Evolutionary conservation across 2,329 filamentous ascomycete species (phyloP).

Genomic region (Rhytidhysteron rufulum): DNA sequence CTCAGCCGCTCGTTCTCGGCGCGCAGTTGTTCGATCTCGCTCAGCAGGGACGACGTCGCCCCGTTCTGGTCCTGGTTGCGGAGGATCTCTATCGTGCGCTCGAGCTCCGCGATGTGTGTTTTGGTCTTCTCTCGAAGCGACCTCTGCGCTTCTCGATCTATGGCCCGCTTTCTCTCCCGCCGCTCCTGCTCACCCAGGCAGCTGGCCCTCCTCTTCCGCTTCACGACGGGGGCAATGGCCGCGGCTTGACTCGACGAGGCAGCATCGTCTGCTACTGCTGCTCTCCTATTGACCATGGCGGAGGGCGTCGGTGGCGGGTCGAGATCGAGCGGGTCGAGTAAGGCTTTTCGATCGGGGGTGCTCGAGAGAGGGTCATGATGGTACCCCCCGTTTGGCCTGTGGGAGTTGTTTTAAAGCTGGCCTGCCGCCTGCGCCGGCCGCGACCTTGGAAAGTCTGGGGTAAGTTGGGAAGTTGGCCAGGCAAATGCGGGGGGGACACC

Average conservation of each 20-base stretch:
- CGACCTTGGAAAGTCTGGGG: too few species aligned
- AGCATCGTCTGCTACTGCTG: constrained; percentile 23
- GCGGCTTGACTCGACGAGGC: constrained; percentile 11
- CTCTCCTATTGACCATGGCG: constrained; percentile 21
- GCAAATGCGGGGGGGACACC: too few species aligned
- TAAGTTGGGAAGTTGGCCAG: too few species aligned
- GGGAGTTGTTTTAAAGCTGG: too few species aligned
- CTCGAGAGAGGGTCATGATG: too few species aligned
- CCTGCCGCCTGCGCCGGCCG: too few species aligned
- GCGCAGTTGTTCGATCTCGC: constrained; percentile 27
- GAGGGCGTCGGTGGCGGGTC: neutral
- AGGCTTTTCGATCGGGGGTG: too few species aligned
- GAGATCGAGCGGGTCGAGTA: constrained; percentile 1
- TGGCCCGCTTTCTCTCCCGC: constrained; percentile 30
- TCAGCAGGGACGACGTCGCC: constrained; percentile 25
- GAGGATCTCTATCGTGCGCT: constrained; percentile 33
- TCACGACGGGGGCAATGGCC: constrained; percentile 23
- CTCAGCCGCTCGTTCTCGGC: constrained; percentile 31
- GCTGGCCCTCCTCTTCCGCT: constrained; percentile 30
- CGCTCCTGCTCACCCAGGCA: constrained; percentile 33
- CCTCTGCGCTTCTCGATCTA: constrained; percentile 33
- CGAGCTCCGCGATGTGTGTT: constrained; percentile 33
- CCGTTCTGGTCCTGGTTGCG: constrained; percentile 29
- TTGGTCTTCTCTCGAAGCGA: constrained; percentile 35
- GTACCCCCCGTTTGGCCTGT: too few species aligned